These are phyloP conservation scores for Leishmania gerbilli DNA, from an alignment of 208 protist genomes.

Conservation along the genomic window DNA sequence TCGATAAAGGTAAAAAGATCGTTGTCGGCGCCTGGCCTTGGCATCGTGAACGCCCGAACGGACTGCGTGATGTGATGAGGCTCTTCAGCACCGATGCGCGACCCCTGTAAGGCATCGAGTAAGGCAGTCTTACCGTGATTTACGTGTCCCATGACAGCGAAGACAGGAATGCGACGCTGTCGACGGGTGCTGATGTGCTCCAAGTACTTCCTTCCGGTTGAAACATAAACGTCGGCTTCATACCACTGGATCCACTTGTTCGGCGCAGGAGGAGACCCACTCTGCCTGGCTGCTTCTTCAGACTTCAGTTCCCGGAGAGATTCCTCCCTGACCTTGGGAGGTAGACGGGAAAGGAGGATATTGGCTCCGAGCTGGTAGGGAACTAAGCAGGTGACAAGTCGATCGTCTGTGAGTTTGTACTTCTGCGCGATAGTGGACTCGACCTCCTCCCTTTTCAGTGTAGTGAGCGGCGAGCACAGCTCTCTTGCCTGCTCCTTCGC, in stretches of 20 bases:
- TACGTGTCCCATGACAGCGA: constrained; percentile 81
- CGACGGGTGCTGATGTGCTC: constrained; percentile 32
- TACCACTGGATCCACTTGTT: constrained; percentile 77
- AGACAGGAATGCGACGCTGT: constrained; percentile 67
- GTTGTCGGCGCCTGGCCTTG: constrained; percentile 9
- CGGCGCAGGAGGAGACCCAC: not conserved
- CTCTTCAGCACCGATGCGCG: constrained; percentile 54
- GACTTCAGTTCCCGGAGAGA: constrained; percentile 55
- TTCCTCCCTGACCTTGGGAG: constrained; percentile 40
- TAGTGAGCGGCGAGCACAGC: constrained; percentile 43
- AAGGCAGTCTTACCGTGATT: constrained; percentile 92
- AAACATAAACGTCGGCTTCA: constrained; percentile 84
- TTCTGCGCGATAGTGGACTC: constrained; percentile 55
- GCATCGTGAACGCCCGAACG: constrained; percentile 70
- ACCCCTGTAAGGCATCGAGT: constrained; percentile 75
- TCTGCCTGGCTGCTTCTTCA: constrained; percentile 43
- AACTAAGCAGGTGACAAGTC: constrained; percentile 84
- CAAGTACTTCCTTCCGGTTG: constrained; percentile 67
- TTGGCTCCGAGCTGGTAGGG: constrained; percentile 84
- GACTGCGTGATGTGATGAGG: constrained; percentile 80
- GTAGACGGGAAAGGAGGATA: constrained; percentile 80
- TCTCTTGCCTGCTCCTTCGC: constrained; percentile 29
- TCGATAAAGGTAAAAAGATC: constrained; percentile 86
- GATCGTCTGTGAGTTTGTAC: constrained; percentile 62
- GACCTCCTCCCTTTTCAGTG: constrained; percentile 63